phyloP scores from a whole-genome alignment of 768 basidiomycete genomes.

The Phaffia tasmanica region DNA sequence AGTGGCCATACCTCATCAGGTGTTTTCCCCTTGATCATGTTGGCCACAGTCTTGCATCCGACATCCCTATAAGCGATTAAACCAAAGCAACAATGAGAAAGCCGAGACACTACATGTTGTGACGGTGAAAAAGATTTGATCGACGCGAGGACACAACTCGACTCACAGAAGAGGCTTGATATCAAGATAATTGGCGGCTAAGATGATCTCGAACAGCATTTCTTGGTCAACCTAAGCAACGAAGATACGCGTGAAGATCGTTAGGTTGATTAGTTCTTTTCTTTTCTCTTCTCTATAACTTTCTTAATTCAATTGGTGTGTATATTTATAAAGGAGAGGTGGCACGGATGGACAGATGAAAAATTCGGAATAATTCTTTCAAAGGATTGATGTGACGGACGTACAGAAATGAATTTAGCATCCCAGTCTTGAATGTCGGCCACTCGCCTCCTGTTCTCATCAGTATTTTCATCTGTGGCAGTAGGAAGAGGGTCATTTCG shows the following conservation, averaged over 20 bases:
- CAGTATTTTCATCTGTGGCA: slow-evolving; percentile 59
- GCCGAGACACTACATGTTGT: too few species aligned
- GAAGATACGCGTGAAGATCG: not conserved
- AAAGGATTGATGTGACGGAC: not conserved
- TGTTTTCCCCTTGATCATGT: slow-evolving; percentile 99
- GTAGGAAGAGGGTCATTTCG: slow-evolving; percentile 90
- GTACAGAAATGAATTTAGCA: slow-evolving; percentile 53
- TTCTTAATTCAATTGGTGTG: not conserved
- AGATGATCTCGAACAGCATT: slow-evolving; percentile 99
- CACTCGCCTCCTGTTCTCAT: slow-evolving; percentile 94
- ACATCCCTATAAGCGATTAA: slow-evolving; percentile 54
- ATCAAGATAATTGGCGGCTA: slow-evolving; percentile 98
- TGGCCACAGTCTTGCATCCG: slow-evolving; percentile 96
- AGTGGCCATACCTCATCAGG: slow-evolving; percentile 70
- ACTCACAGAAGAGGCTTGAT: slow-evolving; percentile 94
- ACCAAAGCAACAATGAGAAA: not conserved
- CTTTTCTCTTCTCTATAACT: too few species aligned
- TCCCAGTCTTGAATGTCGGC: slow-evolving; percentile 99
- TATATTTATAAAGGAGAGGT: not conserved
- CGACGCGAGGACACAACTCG: not conserved
- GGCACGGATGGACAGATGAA: slow-evolving; percentile 2
- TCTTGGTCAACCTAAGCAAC: slow-evolving; percentile 72
- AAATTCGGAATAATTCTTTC: not conserved
- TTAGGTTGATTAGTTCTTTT: not conserved
- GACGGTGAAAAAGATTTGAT: not conserved